A percentile compares a stretch with the other conserved stretches of the same genome.
phyloP scores from a whole-genome alignment of 345 rosid species.

The Linum lewisii region DNA sequence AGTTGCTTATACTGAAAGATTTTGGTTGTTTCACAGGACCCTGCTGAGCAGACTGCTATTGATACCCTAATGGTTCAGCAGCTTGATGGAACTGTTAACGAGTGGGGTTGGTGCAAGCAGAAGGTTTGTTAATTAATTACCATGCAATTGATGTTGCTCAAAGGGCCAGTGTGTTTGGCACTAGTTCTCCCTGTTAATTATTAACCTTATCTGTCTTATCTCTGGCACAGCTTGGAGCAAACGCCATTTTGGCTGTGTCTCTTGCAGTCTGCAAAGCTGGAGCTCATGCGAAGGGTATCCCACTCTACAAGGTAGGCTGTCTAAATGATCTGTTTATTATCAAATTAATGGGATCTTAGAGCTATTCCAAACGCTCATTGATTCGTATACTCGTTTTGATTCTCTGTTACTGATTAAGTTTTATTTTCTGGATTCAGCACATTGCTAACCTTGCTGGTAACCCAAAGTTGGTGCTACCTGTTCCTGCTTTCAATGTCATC shows the following conservation, averaged over 20 bases:
- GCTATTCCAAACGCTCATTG: not conserved
- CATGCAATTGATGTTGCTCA: not conserved
- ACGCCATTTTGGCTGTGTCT: conserved; percentile 89
- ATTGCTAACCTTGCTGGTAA: conserved; percentile 96
- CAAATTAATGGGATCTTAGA: not conserved
- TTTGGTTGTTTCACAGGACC: conserved; percentile 40
- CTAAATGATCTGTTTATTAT: not conserved
- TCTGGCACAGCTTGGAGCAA: conserved; percentile 70
- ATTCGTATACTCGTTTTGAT: not conserved
- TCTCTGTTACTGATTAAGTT: not conserved
- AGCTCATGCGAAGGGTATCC: conserved; percentile 47
- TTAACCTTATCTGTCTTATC: not conserved
- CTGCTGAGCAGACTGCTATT: conserved; percentile 70
- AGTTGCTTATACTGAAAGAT: not conserved
- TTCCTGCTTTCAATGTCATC: conserved; percentile 97
- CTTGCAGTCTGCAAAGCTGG: conserved; percentile 95
- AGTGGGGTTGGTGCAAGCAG: conserved; percentile 99
- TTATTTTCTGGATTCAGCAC: conserved; percentile 35
- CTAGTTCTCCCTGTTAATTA: not conserved
- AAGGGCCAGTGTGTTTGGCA: no score
- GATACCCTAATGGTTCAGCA: conserved; percentile 89
- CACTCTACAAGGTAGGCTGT: conserved; percentile 64
- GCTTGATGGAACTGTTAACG: conserved; percentile 91
- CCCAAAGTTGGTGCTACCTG: conserved; percentile 75
- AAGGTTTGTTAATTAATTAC: conserved; percentile 36